These are phyloP conservation scores for Echeveria elegans DNA, from an alignment of 164 flowering plant species.

Conservation along the genomic window DNA sequence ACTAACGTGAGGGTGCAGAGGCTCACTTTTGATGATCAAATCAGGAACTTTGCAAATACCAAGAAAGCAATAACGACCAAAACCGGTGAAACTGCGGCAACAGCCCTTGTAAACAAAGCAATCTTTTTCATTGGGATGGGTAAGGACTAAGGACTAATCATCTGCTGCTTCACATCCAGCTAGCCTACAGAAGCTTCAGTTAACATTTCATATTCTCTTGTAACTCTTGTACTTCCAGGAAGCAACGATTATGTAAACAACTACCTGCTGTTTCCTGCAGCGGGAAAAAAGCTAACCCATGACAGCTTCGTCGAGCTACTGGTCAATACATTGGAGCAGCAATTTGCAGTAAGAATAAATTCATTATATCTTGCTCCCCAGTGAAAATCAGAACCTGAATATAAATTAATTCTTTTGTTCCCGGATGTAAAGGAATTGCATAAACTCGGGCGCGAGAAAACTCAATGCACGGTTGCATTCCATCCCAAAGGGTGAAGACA, in stretches of 20 bases:
- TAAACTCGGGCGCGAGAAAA: slow-evolving; percentile 54
- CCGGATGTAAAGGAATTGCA: slow-evolving; percentile 35
- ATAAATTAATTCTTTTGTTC: too few relatives aligned
- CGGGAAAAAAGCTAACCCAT: slow-evolving; percentile 57
- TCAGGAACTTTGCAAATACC: slow-evolving; percentile 41
- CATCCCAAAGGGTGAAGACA: too few relatives aligned
- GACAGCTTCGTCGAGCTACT: slow-evolving; percentile 50
- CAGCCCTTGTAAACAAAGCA: too few relatives aligned
- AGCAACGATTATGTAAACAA: too few relatives aligned
- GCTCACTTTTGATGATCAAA: slow-evolving; percentile 67
- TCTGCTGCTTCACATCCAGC: background rate
- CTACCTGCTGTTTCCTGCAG: slow-evolving; percentile 62
- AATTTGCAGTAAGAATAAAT: slow-evolving; percentile 32
- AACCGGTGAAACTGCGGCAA: slow-evolving; percentile 47
- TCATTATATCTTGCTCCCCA: background rate
- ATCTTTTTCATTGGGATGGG: slow-evolving; percentile 80
- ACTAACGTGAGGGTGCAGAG: slow-evolving; percentile 43
- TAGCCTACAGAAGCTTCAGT: too few relatives aligned
- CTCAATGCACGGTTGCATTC: slow-evolving; percentile 70
- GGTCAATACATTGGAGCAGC: slow-evolving; percentile 36
- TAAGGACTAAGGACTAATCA: slow-evolving; percentile 16
- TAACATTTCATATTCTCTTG: too few relatives aligned
- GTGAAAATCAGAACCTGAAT: background rate
- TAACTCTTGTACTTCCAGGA: slow-evolving; percentile 34
- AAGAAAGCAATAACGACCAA: slow-evolving; percentile 35